Conservation (phyloP, 495 filamentous ascomycete species). For the Neurospora tetrasperma region DNA sequence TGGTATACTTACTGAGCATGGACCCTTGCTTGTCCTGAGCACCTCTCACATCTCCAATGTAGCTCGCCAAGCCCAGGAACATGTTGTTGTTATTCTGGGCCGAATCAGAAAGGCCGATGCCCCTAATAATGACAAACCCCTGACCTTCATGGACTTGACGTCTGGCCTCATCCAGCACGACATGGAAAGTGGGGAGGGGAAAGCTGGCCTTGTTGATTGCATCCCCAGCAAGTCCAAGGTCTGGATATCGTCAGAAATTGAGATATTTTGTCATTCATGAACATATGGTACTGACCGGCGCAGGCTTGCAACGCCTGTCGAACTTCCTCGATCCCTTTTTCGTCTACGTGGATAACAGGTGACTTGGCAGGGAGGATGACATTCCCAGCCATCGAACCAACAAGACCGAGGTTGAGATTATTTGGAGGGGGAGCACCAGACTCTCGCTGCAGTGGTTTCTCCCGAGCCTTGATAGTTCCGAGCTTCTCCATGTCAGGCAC, state of each 20-base stretch:
- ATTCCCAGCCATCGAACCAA: constrained; percentile 9
- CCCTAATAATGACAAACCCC: constrained; percentile 41
- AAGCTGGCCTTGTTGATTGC: constrained; percentile 27
- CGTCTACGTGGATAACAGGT: constrained; percentile 5
- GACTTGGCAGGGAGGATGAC: not conserved
- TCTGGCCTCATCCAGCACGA: constrained; percentile 22
- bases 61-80: constrained; percentile 40
- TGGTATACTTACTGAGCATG: constrained; percentile 32
- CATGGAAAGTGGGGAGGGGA: constrained; percentile 27
- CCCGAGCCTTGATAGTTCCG: not conserved
- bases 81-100: constrained; percentile 37
- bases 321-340: constrained; percentile 7
- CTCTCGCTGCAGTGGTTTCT: not conserved
- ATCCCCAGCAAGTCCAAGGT: constrained; percentile 25
- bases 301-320: constrained; percentile 14
- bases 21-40: constrained; percentile 37
- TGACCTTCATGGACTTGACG: constrained; percentile 29
- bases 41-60: constrained; percentile 41
- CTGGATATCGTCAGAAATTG: constrained; percentile 16
- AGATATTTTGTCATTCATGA: not conserved
- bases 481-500: not conserved
- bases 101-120: constrained; percentile 24
- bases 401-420: not conserved
- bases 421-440: not conserved
- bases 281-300: constrained; percentile 23